Percentiles rank a stretch among this genome's conserved stretches.
Conservation (phyloP, 495 filamentous ascomycete species). For the Neurospora africana region DNA sequence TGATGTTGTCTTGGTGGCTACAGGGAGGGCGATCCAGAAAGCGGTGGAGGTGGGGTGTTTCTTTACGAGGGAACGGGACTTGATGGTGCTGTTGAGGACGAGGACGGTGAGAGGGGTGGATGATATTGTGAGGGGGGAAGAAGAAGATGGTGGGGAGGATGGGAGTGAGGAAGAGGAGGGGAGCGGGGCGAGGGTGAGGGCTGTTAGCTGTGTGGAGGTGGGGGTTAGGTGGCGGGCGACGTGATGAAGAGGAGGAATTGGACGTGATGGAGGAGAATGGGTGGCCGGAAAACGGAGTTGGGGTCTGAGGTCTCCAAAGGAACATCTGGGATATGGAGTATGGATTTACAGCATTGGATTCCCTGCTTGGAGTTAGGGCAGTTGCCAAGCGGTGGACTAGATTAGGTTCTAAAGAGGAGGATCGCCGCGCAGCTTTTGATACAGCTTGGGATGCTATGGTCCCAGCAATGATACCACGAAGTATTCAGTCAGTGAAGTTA, state of each 20-base stretch:
- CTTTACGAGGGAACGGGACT: conserved; percentile 50
- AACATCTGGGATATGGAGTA: not conserved
- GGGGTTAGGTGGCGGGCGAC: conserved; percentile 16
- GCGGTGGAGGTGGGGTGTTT: conserved; percentile 52
- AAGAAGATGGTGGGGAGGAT: conserved; percentile 39
- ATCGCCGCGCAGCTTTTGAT: not conserved
- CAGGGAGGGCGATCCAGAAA: conserved; percentile 68
- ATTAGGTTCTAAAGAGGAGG: not conserved
- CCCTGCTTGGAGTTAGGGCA: no score
- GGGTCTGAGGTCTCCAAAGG: not conserved
- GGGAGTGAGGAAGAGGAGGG: conserved; percentile 31
- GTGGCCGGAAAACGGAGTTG: not conserved
- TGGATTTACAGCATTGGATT: not conserved
- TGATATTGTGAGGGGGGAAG: conserved; percentile 46
- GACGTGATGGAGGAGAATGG: not conserved
- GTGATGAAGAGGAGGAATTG: not conserved
- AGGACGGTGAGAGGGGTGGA: conserved; percentile 60
- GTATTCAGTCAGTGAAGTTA: not conserved
- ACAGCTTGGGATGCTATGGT: not conserved
- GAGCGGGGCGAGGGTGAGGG: conserved; percentile 54
- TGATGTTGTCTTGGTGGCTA: conserved; percentile 66
- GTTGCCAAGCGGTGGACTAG: not conserved
- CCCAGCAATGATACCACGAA: not conserved
- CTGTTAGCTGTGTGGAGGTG: conserved; percentile 21
- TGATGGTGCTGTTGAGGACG: conserved; percentile 47